These are phyloP conservation scores for Penicillium sp. DNA, from an alignment of 2,329 filamentous ascomycete genomes.

Conservation along the genomic window DNA sequence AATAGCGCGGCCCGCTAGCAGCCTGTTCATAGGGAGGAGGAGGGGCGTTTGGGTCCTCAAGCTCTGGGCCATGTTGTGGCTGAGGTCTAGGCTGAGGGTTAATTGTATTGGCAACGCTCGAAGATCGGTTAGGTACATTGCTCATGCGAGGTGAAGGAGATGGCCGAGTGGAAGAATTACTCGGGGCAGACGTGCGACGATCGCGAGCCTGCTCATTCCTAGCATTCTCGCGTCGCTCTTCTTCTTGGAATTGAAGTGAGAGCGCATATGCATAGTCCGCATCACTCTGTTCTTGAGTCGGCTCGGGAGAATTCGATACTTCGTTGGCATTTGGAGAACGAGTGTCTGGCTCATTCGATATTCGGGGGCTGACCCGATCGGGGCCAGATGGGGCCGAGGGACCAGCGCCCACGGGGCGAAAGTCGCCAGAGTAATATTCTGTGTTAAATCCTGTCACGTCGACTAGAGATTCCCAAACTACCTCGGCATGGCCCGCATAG, in stretches of 20 bases:
- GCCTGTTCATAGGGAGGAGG: constrained; percentile 67
- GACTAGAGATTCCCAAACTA: constrained; percentile 92
- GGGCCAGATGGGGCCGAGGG: constrained; percentile 31
- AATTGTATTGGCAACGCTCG: constrained; percentile 22
- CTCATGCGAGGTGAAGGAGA: constrained; percentile 12
- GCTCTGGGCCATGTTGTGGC: constrained; percentile 25
- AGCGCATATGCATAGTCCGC: constrained; percentile 80
- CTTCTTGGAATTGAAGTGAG: constrained; percentile 89
- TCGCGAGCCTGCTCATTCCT: constrained; percentile 40
- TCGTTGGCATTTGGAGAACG: constrained; percentile 11
- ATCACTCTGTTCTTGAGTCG: constrained; percentile 64
- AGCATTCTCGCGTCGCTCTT: constrained; percentile 67
- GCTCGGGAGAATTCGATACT: constrained; percentile 17
- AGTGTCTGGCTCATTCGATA: constrained; percentile 25
- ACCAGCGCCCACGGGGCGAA: constrained; percentile 71
- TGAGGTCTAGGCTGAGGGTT: constrained; percentile 11
- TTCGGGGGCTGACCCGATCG: constrained; percentile 28
- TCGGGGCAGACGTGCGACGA: constrained; percentile 22
- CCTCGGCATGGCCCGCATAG: constrained; percentile 80
- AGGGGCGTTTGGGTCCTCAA: constrained; percentile 50
- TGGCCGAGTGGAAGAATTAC: constrained; percentile 16
- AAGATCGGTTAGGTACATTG: constrained; percentile 17
- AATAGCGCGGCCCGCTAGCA: constrained; percentile 55
- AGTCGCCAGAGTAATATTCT: constrained; percentile 87
- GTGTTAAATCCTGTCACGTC: constrained; percentile 81